These are phyloP conservation scores for Xylaria bambusicola DNA, from an alignment of 495 filamentous ascomycete genomes.

Conservation along the genomic window DNA sequence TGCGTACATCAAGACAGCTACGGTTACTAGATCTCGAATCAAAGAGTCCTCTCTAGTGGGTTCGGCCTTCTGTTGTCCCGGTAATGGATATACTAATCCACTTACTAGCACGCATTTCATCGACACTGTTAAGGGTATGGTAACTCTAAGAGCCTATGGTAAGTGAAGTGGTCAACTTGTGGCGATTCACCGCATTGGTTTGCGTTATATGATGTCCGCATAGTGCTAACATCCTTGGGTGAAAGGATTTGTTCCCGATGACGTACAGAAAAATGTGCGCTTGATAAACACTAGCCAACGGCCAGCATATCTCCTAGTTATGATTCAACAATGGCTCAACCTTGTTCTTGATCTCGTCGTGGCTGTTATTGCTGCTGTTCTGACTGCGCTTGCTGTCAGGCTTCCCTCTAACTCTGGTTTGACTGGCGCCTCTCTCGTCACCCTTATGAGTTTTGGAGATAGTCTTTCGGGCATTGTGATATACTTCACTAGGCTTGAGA, in stretches of 20 bases:
- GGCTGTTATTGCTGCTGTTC: slow-evolving; percentile 34
- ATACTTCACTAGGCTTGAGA: slow-evolving; percentile 39
- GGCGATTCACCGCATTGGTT: background rate
- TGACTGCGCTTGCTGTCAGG: slow-evolving; percentile 34
- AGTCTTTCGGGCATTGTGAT: slow-evolving; percentile 28
- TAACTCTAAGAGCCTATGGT: slow-evolving; percentile 47
- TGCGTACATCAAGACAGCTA: slow-evolving; percentile 62
- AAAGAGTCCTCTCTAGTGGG: slow-evolving; percentile 32
- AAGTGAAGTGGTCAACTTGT: background rate
- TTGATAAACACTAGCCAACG: slow-evolving; percentile 43
- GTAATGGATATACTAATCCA: background rate
- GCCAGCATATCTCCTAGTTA: slow-evolving; percentile 48
- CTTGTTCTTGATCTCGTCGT: slow-evolving; percentile 45
- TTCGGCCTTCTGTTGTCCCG: background rate
- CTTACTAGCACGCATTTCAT: slow-evolving; percentile 39
- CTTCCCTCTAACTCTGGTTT: slow-evolving; percentile 48
- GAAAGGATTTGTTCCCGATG: slow-evolving; percentile 21
- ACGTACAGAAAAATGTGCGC: slow-evolving; percentile 46
- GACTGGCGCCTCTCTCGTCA: slow-evolving; percentile 55
- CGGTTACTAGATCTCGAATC: slow-evolving; percentile 45
- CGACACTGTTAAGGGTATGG: slow-evolving; percentile 42
- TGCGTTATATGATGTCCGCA: too few relatives aligned
- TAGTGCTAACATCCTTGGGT: slow-evolving; percentile 25
- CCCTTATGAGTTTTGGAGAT: slow-evolving; percentile 32
- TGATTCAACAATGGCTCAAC: slow-evolving; percentile 48